Conservation (phyloP, 2,329 filamentous ascomycete species). For the Colletotrichum spinosum region DNA sequence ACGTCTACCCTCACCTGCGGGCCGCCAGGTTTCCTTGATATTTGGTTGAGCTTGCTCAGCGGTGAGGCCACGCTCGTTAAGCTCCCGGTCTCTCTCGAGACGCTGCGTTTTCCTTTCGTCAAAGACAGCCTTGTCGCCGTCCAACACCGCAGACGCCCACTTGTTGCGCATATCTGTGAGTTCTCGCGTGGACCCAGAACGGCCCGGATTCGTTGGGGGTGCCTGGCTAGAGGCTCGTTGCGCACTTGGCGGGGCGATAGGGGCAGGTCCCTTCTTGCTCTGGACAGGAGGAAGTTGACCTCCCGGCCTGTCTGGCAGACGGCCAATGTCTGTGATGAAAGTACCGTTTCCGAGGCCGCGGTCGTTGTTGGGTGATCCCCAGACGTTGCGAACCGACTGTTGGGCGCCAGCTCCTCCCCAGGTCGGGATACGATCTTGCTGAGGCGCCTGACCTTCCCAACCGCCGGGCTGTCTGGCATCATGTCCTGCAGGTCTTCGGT, state of each 20-base stretch:
- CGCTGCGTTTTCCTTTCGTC: conserved; percentile 53
- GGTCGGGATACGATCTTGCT: conserved; percentile 60
- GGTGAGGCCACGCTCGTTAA: conserved; percentile 57
- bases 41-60: conserved; percentile 58
- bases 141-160: conserved; percentile 57
- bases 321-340: conserved; percentile 72
- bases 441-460: conserved; percentile 38
- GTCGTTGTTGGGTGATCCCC: conserved; percentile 79
- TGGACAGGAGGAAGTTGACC: conserved; percentile 45
- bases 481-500: conserved; percentile 40
- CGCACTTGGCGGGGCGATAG: conserved; percentile 53
- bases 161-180: conserved; percentile 45
- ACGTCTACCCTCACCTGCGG: conserved; percentile 52
- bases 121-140: conserved; percentile 59
- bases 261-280: conserved; percentile 55
- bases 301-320: conserved; percentile 54
- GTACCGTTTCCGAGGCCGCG: conserved; percentile 82
- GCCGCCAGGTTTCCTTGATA: conserved; percentile 68
- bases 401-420: conserved; percentile 60
- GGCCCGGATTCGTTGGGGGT: conserved; percentile 11
- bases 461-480: conserved; percentile 40
- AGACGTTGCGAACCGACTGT: conserved; percentile 70
- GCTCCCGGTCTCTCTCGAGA: conserved; percentile 56
- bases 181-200: conserved; percentile 25
- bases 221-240: conserved; percentile 36